Evolutionary conservation across 768 basidiomycete species (phyloP), one percentile per base, ranked within the genome.

Genomic region (Mycena polygramma): DNA sequence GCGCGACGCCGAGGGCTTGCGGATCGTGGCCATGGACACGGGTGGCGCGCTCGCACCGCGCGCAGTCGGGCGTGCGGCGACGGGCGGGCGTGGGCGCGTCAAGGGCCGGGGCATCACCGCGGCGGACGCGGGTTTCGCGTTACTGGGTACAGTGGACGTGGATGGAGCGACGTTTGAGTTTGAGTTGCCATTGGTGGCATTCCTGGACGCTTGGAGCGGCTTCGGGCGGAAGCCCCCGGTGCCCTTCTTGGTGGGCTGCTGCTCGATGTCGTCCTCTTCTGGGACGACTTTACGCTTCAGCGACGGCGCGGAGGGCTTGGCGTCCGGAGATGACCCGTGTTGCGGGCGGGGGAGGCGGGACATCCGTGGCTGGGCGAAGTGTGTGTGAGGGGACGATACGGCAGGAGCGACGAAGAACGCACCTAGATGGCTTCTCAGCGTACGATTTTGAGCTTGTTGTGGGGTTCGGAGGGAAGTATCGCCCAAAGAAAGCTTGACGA

Each of bases 211-310:
- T 26, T 73, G 68, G n/a, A 73, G 60, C 7, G 71, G 71, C 17
- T 49, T 66, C 8, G 71, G 71, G 41, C 71, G 67, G 71, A 73
- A 73, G 20, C 30, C 30, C 30, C 63, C 68, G 20, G 19, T 51
- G 46, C 63, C 54, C 37, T 69, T 73, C 59, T 73, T 73, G 58
- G 26, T 13, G 7, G 71, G 71, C 24, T 73, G 71, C 17, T 62
- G 53, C 9, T 55, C 68, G 60, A 73, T 61, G 24, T 72, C 71
- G 59, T 72, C 71, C 35, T 72, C 71, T 30, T 72, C 71, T n/a
- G 71, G 66, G n/a, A 71, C 35, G 17, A 62, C 63, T 39, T 72
- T 72, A 41, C 71, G 71, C 46, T 72, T 73, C 14, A 69, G 68
- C 2, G 71, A 66, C 3, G 71, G 71, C 24, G 49, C 71, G n/a